phyloP scores from a whole-genome alignment of 305 asterid genomes.

The Fraxinus platypoda region DNA sequence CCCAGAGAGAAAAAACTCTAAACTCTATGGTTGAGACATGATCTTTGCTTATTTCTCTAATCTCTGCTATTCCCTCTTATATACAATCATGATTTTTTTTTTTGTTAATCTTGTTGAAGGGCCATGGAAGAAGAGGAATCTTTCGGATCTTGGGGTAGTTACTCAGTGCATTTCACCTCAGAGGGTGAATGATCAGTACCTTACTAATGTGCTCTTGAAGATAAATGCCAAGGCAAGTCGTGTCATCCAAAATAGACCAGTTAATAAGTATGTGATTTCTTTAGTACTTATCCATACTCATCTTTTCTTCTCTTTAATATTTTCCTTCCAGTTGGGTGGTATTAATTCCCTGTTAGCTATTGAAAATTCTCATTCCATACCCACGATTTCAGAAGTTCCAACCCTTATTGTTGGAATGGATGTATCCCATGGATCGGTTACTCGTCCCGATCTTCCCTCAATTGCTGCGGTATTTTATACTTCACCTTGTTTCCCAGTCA shows the following conservation, averaged over 20 bases:
- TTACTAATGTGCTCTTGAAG: conserved; percentile 63
- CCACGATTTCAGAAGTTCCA: conserved; percentile 48
- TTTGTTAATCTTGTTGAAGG: conserved; percentile 34
- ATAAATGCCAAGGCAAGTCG: conserved; percentile 63
- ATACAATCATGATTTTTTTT: not conserved
- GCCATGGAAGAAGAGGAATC: conserved; percentile 67
- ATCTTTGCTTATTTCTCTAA: not conserved
- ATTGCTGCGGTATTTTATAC: conserved; percentile 59
- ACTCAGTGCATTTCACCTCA: conserved; percentile 74
- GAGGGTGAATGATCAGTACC: conserved; percentile 19
- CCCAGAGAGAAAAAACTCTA: conserved; percentile 65
- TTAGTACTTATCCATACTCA: not conserved
- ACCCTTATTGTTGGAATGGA: conserved; percentile 83
- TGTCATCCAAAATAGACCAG: not conserved
- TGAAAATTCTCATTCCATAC: conserved; percentile 40
- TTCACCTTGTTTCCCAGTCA: not conserved
- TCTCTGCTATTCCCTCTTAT: not conserved
- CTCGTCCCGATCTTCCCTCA: conserved; percentile 62
- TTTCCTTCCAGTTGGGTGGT: conserved; percentile 64
- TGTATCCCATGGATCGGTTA: conserved; percentile 79
- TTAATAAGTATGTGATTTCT: not conserved
- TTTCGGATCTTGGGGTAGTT: conserved; percentile 50
- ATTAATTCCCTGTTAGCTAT: conserved; percentile 50
- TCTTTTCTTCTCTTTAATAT: not conserved
- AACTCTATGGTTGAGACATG: conserved; percentile 52